Evolutionary conservation across 306 rosid species (phyloP).

Genomic region (Ceratonia siliqua): DNA sequence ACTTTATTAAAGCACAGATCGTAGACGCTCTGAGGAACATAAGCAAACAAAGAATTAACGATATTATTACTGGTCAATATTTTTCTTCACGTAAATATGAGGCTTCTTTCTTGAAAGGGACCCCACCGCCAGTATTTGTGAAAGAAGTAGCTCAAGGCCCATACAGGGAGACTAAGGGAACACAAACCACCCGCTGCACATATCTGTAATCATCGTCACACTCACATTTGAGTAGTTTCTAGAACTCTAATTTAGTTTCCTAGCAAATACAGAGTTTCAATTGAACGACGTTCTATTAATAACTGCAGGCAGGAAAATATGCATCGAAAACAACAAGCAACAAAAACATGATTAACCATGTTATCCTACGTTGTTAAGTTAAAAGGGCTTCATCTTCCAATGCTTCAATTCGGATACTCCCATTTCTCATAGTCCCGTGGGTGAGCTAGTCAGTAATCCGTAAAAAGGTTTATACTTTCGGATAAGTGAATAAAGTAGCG

Average conservation of each 20-base stretch:
- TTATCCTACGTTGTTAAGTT: neutral
- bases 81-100: neutral
- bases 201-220: neutral
- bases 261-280: neutral
- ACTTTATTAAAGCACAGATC: neutral
- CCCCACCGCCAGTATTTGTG: neutral
- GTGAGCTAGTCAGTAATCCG: no score
- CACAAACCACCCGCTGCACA: neutral
- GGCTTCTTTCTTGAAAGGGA: neutral
- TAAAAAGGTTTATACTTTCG: no score
- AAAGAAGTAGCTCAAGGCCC: neutral
- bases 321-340: neutral
- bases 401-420: neutral
- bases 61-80: constrained; percentile 5
- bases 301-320: neutral
- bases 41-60: constrained; percentile 18
- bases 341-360: neutral
- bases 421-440: neutral
- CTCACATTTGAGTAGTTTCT: neutral
- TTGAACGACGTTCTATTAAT: neutral
- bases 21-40: neutral
- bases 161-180: neutral
- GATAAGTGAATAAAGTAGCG: neutral
- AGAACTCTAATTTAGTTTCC: neutral
- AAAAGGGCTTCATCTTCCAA: neutral